These are phyloP conservation scores for Fusarium hainanense DNA, from an alignment of 2,329 filamentous ascomycete species.

Conservation along the genomic window DNA sequence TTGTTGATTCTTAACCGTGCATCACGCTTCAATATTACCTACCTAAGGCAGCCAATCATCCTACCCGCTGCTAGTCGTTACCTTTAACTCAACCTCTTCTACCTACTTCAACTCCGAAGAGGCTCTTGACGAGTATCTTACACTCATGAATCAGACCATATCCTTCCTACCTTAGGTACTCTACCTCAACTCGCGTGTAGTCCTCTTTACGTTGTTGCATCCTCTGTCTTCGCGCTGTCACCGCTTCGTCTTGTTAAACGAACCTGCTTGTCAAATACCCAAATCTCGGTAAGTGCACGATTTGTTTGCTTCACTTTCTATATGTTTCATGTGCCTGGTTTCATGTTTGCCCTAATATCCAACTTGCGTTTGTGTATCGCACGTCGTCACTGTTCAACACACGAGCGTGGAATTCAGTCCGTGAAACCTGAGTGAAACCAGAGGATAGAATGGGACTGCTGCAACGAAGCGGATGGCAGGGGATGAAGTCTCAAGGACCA, in stretches of 20 bases:
- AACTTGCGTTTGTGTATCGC: constrained; percentile 1
- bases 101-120: constrained; percentile 6
- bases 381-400: neutral
- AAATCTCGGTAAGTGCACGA: constrained; percentile 27
- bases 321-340: constrained; percentile 15
- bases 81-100: constrained; percentile 23
- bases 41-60: constrained; percentile 30
- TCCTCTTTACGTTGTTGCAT: constrained; percentile 4
- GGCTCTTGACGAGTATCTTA: constrained; percentile 15
- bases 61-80: constrained; percentile 16
- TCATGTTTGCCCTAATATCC: constrained; percentile 1
- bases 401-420: neutral
- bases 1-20: constrained; percentile 3
- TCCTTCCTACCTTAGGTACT: neutral
- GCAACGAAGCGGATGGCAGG: constrained; percentile 21
- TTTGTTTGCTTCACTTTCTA: constrained; percentile 29
- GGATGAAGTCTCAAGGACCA: constrained; percentile 23
- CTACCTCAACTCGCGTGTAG: constrained; percentile 8
- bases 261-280: neutral
- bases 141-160: neutral
- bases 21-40: constrained; percentile 31
- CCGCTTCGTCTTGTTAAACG: neutral
- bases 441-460: constrained; percentile 16
- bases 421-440: constrained; percentile 18
- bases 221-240: neutral